phyloP scores from a whole-genome alignment of 2,329 filamentous ascomycete species.

The Pseudopithomyces chartarum region DNA sequence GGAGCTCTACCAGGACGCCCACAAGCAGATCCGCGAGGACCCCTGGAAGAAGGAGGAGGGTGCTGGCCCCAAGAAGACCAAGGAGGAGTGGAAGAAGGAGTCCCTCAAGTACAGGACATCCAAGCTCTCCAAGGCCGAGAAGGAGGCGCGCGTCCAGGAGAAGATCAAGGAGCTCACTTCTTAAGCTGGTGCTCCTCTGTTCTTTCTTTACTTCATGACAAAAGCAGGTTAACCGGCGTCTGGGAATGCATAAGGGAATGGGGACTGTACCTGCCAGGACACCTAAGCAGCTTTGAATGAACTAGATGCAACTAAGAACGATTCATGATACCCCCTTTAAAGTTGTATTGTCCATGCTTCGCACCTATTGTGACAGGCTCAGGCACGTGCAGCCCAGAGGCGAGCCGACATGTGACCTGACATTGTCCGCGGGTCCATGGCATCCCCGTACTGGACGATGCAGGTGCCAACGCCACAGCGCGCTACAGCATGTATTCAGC shows the following conservation, averaged over 20 bases:
- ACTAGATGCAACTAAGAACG: conserved; percentile 28
- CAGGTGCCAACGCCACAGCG: conserved; percentile 2
- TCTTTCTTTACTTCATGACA: conserved; percentile 33
- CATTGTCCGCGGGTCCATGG: background rate
- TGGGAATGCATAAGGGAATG: conserved; percentile 37
- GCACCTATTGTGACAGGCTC: background rate
- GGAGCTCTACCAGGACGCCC: conserved; percentile 93
- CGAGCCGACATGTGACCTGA: background rate
- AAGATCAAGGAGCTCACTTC: conserved; percentile 84
- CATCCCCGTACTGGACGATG: background rate
- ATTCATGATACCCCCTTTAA: conserved; percentile 2
- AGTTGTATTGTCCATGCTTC: background rate
- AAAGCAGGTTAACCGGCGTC: conserved; percentile 44
- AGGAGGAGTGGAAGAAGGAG: conserved; percentile 96
- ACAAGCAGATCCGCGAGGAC: conserved; percentile 96
- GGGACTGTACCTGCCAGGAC: conserved; percentile 31
- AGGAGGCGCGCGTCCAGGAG: conserved; percentile 79
- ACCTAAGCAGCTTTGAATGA: conserved; percentile 39
- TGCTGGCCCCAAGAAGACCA: conserved; percentile 86
- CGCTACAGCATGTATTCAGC: background rate
- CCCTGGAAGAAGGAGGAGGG: conserved; percentile 89
- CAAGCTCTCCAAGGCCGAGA: conserved; percentile 86
- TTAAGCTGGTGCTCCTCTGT: conserved; percentile 27
- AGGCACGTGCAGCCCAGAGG: background rate
- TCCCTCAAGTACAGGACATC: conserved; percentile 81